Base-by-base conservation (phyloP, 495 filamentous ascomycete genomes). In the Trichoderma asperelloides region DNA sequence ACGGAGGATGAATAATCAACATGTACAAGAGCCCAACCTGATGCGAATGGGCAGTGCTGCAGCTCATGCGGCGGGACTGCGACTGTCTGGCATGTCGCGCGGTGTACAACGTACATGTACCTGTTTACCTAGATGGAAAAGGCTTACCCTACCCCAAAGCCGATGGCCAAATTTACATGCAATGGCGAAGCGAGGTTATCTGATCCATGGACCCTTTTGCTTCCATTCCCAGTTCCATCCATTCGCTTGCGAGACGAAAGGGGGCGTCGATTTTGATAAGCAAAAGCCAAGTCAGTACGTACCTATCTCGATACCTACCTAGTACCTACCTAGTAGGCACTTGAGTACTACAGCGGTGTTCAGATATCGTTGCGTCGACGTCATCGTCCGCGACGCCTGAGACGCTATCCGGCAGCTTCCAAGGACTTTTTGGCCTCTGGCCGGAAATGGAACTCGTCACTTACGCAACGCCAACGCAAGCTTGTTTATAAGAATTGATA, bases 311-410 rank as follows among this genome's bases (percentile, higher is more conserved):
- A 40, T 5, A 40, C 39, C 39, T 41, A 41, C 40, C 40, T 41
- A 41, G 40, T 41, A 41, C 40, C 40, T 41, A 41, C 40, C 40
- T 41, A 5, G 6, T 40, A 40, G 6, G 39, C 5, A 12, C 39
- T 40, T 40, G 39, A 40, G 39, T 6, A 6, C 39, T 12, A 43
- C 16, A 43, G 41, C 41, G 6, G 16, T 45, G 49, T 23, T 11
- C 18, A n/a, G 49, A 11, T 55, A 11, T 55, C 18, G 18, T 11
- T 4, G 18, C 18, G 55, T 60, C 55, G 25, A 60, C 55, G 55
- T 60, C 55, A 60, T 60, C 55, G 55, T 60, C 55, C 13, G 55
- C 55, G 55, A 60, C 18, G 21, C 27, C 55, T 60, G 9, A n/a
- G 27, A 30, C 55, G 23, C 25, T 13, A 30, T 11, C 5, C 23